Percentiles rank a stretch among this genome's conserved stretches.
These are phyloP conservation scores for Corymbia citriodora DNA, from an alignment of 441 rosid genomes.

Conservation along the genomic window DNA sequence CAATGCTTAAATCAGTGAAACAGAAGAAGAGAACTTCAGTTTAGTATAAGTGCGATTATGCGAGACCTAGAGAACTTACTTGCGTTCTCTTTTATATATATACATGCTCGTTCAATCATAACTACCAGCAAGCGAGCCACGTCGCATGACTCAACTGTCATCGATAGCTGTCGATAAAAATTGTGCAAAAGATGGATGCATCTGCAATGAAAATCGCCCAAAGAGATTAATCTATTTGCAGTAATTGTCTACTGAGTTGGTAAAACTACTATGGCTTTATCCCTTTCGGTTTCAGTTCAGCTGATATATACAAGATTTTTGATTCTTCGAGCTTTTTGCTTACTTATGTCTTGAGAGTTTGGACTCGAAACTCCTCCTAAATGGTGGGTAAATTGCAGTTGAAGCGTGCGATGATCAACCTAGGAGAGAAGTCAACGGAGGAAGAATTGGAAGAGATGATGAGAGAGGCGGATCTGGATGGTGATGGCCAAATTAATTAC, in stretches of 20 bases:
- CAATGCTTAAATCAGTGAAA: not conserved
- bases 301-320: not conserved
- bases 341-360: not conserved
- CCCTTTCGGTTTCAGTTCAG: not conserved
- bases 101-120: not conserved
- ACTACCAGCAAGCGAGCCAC: not conserved
- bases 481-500: slow-evolving; percentile 35
- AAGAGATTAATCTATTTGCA: not conserved
- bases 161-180: not conserved
- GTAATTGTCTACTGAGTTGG: not conserved
- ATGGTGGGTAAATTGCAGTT: slow-evolving; percentile 16
- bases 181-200: not conserved
- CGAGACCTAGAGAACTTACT: not conserved
- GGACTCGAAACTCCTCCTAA: not conserved
- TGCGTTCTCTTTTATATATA: not conserved
- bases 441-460: slow-evolving; percentile 41
- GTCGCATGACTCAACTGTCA: not conserved
- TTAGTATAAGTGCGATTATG: not conserved
- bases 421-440: slow-evolving; percentile 35
- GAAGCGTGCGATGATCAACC: slow-evolving; percentile 34
- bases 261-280: not conserved
- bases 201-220: not conserved
- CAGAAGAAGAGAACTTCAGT: not conserved
- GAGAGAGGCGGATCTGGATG: slow-evolving; percentile 38
- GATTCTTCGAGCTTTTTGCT: not conserved